Evolutionary conservation across 495 filamentous ascomycete species (phyloP), one percentile per base, ranked within the genome.

Genomic region (Trichoderma erinaceum): DNA sequence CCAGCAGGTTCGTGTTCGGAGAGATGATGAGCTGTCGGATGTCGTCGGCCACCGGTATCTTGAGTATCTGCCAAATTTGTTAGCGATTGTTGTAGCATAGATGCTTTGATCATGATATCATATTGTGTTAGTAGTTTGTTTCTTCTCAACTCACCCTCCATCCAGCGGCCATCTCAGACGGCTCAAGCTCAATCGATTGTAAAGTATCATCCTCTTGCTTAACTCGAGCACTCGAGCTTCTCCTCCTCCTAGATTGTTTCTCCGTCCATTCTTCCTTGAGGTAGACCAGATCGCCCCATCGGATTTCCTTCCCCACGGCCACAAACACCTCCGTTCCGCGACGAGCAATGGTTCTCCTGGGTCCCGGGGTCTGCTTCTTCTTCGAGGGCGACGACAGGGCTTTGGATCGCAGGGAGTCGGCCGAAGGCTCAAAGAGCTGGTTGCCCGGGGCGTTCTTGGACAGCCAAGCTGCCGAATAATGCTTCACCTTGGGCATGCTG

Each of bases 1-100:
- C 93, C 44, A 97, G 83, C 67, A 90, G 90, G 65, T 90, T 86
- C 35, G 86, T 87, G 69, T 88, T 85, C 10, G 92, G 93, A 15
- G 92, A 96, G 67, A 95, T 88, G 66, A 91, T 78, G 29, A 97
- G 84, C 71, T 94, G 91, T 69, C 84, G 85, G 69, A 97, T 96
- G 63, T 89, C 85, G 44, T 89, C 87, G 70, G 86, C 86, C 44
- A 93, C 83, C 7, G 88, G 85, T 8, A 89, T 86, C 70, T 87
- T 88, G 72, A 97, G 84, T 38, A 86, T 81, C 89, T 93, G 70
- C 23, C 23, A 23, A 4, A 65, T 32, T 23, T 44, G 41, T 65
- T 41, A 65, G 63, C 48, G 21, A n/a, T 15, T 48, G 70, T 73
- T 44, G 68, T 41, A 48, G 52, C 48, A 11, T 15, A 67, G 43